Conservation (phyloP, 2,329 filamentous ascomycete species). For the Purpureocillium takamizusanense region DNA sequence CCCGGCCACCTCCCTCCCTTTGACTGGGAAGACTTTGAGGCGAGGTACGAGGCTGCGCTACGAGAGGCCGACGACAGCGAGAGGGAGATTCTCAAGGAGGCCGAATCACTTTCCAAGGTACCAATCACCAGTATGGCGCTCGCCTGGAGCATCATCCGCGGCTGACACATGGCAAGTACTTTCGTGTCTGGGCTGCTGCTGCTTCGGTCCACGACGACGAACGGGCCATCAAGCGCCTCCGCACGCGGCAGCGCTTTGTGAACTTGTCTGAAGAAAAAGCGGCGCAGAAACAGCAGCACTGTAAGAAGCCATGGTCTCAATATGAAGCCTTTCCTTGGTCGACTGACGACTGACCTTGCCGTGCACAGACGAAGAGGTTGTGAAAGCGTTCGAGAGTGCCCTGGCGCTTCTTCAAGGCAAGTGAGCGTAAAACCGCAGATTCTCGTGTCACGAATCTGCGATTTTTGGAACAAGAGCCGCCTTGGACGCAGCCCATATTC, state of each 20-base stretch:
- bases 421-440: no score
- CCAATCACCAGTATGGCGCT: not conserved
- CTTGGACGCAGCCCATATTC: no score
- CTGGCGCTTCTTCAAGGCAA: conserved; percentile 40
- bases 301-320: conserved; percentile 38
- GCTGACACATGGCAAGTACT: conserved; percentile 47
- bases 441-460: no score
- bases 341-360: no score
- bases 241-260: conserved; percentile 70
- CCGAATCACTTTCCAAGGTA: conserved; percentile 58
- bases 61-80: conserved; percentile 55
- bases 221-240: conserved; percentile 68
- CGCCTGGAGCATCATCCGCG: no score
- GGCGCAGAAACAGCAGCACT: conserved; percentile 68
- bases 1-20: conserved; percentile 47
- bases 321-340: not conserved
- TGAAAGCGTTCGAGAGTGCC: conserved; percentile 54
- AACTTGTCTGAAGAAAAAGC: conserved; percentile 63
- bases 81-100: conserved; percentile 56
- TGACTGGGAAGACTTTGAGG: conserved; percentile 71
- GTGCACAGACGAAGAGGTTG: conserved; percentile 39
- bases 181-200: conserved; percentile 68
- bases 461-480: no score
- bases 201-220: conserved; percentile 65
- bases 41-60: conserved; percentile 59